Conservation (phyloP, 495 filamentous ascomycete species). For the Amorphotheca resinae region DNA sequence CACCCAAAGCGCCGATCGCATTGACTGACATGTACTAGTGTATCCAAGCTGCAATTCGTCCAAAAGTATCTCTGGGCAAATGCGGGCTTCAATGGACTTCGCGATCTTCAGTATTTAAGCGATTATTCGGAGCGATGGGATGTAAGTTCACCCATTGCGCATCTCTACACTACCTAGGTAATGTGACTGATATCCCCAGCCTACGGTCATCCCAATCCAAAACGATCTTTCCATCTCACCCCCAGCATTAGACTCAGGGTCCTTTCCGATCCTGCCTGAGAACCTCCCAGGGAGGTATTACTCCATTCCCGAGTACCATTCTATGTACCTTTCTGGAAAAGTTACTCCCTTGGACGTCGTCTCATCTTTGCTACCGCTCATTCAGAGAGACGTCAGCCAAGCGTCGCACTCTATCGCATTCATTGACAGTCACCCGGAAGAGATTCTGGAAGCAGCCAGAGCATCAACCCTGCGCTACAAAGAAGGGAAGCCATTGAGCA, state of each 20-base stretch:
- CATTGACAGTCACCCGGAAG: constrained; percentile 43
- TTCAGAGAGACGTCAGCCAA: constrained; percentile 42
- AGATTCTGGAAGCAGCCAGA: constrained; percentile 52
- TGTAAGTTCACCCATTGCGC: constrained; percentile 9
- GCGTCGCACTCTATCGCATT: constrained; percentile 57
- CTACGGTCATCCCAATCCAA: constrained; percentile 64
- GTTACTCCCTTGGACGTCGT: constrained; percentile 60
- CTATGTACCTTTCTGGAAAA: constrained; percentile 52
- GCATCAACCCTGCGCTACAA: constrained; percentile 60
- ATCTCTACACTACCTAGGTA: not conserved
- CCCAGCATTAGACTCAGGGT: constrained; percentile 25
- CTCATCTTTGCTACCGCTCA: constrained; percentile 55
- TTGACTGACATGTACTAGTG: constrained; percentile 26
- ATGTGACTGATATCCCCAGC: constrained; percentile 22
- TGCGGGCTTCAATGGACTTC: constrained; percentile 56
- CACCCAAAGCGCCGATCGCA: not conserved
- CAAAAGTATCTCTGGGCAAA: constrained; percentile 58
- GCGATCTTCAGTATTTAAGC: constrained; percentile 43
- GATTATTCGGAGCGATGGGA: constrained; percentile 55
- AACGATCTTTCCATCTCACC: constrained; percentile 18
- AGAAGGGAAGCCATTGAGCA: constrained; percentile 45
- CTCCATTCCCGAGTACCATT: constrained; percentile 66
- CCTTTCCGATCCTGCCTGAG: constrained; percentile 22
- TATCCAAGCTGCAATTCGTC: constrained; percentile 40
- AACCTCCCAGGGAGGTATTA: constrained; percentile 41